Base-by-base conservation (phyloP, 108 stramenopile genomes). In the Cyclotella choctawhatcheeana region DNA sequence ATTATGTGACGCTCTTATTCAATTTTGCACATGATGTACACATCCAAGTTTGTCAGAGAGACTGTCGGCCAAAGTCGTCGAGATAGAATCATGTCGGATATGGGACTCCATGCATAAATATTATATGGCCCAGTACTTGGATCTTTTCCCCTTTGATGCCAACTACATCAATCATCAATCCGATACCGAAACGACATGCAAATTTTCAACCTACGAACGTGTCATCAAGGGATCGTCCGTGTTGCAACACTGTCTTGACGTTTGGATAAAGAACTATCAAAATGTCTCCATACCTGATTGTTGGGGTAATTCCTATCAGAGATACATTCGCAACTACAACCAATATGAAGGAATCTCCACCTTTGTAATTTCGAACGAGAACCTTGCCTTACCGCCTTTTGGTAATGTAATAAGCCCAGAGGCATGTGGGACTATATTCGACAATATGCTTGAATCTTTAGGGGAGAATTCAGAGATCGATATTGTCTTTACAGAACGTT, bases 211-310 rank as follows among this genome's bases (percentile, higher is more conserved):
- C 1, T 61, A 61, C 12, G 43, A 61, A 22, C 35, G 43, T 17
- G 60, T 61, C 2, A 61, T 61, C 43, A 61, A 61, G 60, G 60
- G 60, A 0, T 40, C 60, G 2, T 61, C 60, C 60, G 22, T 24
- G 0, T 44, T 61, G 13, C 60, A 61, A 40, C 60, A 61, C 20
- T 61, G 60, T 24, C 43, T 61, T 24, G 60, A 61, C 25, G 2
- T 61, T 4, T 61, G 60, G 60, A 61, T 61, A 25, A 5, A 60
- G 20, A 6, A 60, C 20, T 13, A 40, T 60, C 34, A 60, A 32
- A 7, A 34, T 37, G 54, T 5, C 5, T 14, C 29, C n/a, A 4
- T 61, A 0, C 60, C 60, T 7, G 60, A 61, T 10, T 61, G 60
- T 44, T 43, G 60, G 60, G 43, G 40, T 22, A 6, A 20, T 0